These are phyloP conservation scores for Phragmites australis DNA, from an alignment of 176 grass and related monocot genomes.

Conservation along the genomic window DNA sequence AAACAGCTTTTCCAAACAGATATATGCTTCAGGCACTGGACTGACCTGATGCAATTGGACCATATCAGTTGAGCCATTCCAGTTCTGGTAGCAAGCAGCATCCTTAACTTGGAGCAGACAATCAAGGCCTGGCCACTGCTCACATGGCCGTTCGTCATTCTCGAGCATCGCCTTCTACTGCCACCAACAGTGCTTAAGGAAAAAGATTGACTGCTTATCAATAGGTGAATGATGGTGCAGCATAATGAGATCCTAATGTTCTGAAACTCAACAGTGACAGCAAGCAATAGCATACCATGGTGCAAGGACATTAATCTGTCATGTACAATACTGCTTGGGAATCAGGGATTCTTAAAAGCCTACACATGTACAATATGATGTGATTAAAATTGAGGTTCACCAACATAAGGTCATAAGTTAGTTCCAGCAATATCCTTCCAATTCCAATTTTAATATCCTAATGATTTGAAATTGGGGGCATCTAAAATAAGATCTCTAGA, in stretches of 20 bases:
- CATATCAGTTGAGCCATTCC: no score
- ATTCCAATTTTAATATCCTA: background rate
- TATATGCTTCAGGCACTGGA: conserved; percentile 28
- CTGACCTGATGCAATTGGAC: background rate
- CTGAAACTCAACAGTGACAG: conserved; percentile 9
- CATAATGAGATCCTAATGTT: background rate
- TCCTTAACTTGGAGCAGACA: background rate
- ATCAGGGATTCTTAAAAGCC: background rate
- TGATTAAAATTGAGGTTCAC: background rate
- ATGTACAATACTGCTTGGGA: background rate
- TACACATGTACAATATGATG: background rate
- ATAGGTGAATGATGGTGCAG: background rate
- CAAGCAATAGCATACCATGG: background rate
- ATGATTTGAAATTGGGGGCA: background rate
- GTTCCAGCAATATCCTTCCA: background rate
- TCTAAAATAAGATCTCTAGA: conserved; percentile 34
- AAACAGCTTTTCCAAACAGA: conserved; percentile 15
- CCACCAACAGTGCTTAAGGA: no score
- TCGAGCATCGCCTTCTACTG: background rate
- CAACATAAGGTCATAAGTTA: background rate
- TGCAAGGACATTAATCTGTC: background rate
- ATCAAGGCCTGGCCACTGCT: background rate
- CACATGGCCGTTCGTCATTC: background rate
- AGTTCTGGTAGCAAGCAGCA: background rate
- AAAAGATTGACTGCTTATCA: background rate